phyloP scores from a whole-genome alignment of 108 stramenopile genomes.

The Phaeodactylum tricornutum region DNA sequence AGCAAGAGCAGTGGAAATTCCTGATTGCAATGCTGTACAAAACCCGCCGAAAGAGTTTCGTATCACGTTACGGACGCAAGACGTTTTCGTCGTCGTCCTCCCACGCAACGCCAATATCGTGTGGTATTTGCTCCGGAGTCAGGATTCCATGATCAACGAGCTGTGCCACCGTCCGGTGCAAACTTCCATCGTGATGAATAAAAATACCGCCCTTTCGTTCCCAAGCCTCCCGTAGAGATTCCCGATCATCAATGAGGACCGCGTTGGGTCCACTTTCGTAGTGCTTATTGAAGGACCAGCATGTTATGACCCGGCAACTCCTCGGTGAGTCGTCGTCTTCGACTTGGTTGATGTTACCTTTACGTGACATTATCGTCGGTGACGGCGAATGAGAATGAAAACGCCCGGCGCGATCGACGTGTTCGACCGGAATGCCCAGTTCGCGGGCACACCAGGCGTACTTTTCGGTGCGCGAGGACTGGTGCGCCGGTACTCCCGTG shows the following conservation, averaged over 20 bases:
- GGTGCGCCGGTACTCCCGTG: conserved; percentile 46
- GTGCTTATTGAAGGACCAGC: conserved; percentile 72
- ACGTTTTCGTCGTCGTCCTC: too few species aligned
- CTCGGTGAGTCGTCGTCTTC: not conserved
- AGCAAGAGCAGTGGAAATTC: too few species aligned
- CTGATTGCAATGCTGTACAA: too few species aligned
- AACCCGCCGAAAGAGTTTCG: too few species aligned
- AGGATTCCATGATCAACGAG: too few species aligned
- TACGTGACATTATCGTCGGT: too few species aligned
- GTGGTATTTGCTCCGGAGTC: conserved; percentile 57
- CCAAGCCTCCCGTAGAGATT: conserved; percentile 38
- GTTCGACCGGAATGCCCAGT: conserved; percentile 24
- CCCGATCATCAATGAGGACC: conserved; percentile 70
- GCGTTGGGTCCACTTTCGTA: conserved; percentile 39
- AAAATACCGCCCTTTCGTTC: conserved; percentile 66
- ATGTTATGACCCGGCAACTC: conserved; percentile 41
- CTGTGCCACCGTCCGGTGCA: too few species aligned
- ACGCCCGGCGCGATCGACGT: conserved; percentile 55
- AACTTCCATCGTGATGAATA: conserved; percentile 65
- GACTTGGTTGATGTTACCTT: too few species aligned
- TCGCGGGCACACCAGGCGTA: conserved; percentile 57
- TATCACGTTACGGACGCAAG: too few species aligned
- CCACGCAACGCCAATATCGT: conserved; percentile 26
- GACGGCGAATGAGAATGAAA: not conserved
- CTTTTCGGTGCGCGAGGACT: conserved; percentile 37